A percentile compares a stretch with the other conserved stretches of the same genome.
phyloP scores from a whole-genome alignment of 176 grass and related monocot species.

The Carex scoparia region DNA sequence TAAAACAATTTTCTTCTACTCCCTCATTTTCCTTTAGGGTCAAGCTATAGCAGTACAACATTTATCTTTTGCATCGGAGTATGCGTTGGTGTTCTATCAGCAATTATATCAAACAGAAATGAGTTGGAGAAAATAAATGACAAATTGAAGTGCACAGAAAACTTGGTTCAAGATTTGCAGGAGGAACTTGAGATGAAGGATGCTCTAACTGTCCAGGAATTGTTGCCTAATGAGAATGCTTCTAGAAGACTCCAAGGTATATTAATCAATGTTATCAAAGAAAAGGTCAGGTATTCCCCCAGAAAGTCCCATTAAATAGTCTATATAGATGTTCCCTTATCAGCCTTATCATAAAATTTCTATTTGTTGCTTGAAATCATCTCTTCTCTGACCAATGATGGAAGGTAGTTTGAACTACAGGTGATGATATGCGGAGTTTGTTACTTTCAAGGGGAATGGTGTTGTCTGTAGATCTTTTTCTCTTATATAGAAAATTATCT shows the following conservation, averaged over 20 bases:
- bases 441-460: not conserved
- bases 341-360: not conserved
- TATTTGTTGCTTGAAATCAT: not conserved
- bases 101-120: constrained; percentile 64
- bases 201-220: constrained; percentile 67
- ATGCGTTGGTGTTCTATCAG: constrained; percentile 59
- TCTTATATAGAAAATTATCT: not conserved
- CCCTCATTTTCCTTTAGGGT: not conserved
- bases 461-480: not conserved
- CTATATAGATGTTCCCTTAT: not conserved
- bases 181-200: constrained; percentile 96
- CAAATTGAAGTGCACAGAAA: constrained; percentile 58
- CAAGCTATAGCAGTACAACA: not conserved
- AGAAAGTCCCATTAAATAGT: not conserved
- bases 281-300: not conserved
- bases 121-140: constrained; percentile 58
- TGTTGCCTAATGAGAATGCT: constrained; percentile 36
- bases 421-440: not conserved
- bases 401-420: not conserved
- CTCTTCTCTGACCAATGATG: not conserved
- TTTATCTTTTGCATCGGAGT: constrained; percentile 55
- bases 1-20: not conserved
- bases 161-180: constrained; percentile 94
- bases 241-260: constrained; percentile 12
- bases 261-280: not conserved